Evolutionary conservation across 345 rosid species (phyloP).

Genomic region (Rhizophora apiculata): DNA sequence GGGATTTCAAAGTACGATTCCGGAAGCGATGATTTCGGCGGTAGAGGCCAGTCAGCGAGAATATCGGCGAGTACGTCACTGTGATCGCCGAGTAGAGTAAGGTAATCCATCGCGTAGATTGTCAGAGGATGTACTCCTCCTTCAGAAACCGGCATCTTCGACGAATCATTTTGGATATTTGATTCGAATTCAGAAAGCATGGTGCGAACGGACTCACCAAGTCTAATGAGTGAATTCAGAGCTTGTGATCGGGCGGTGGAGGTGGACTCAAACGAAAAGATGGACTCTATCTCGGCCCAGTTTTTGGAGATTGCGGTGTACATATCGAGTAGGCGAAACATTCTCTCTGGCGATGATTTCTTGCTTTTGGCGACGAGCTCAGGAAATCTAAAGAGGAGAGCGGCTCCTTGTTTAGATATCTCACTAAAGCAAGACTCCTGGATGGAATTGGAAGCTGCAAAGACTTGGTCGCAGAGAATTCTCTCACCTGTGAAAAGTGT

Average conservation of each 20-base stretch:
- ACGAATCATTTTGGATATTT: conserved; percentile 14
- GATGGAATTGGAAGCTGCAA: conserved; percentile 24
- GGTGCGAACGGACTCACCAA: conserved; percentile 9
- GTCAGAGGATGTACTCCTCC: conserved; percentile 25
- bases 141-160: conserved; percentile 5
- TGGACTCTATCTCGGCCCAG: conserved; percentile 26
- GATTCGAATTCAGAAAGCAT: conserved; percentile 20
- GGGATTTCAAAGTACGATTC: conserved; percentile 16
- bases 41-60: conserved; percentile 24
- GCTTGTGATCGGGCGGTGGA: conserved; percentile 25
- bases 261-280: conserved; percentile 22
- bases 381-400: conserved; percentile 20
- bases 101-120: conserved; percentile 17
- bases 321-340: conserved; percentile 19
- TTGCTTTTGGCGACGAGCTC: conserved; percentile 17
- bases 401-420: conserved; percentile 18
- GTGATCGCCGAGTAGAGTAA: conserved; percentile 22
- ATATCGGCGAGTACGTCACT: conserved; percentile 20
- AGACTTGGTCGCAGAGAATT: conserved; percentile 32
- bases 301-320: conserved; percentile 21
- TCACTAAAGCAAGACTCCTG: conserved; percentile 27
- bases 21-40: conserved; percentile 8
- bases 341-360: conserved; percentile 20
- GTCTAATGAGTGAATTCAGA: conserved; percentile 16
- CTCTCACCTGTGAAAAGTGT: conserved; percentile 35